Base-by-base conservation (phyloP, 306 rosid species). In the Oxytropis ochrocephala region DNA sequence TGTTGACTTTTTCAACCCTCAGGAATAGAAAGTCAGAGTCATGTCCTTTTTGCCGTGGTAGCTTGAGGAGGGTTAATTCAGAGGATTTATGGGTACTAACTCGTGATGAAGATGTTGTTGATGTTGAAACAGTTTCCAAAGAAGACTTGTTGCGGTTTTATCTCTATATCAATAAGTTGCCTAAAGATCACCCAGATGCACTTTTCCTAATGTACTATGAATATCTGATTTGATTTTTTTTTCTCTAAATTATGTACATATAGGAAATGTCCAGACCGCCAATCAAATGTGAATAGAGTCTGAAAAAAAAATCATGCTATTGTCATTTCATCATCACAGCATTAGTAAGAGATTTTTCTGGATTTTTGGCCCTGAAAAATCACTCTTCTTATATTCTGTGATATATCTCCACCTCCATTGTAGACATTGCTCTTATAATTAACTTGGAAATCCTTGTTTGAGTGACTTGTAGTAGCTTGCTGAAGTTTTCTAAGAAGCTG, bases 61-160 rank as follows among this genome's bases (percentile, higher is more conserved):
- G 86, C 78, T 72, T 94, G 57, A 90, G 91, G 89, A 85, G 99
- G 80, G 99, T 94, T 38, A 88, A 88, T 73, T 94, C 97, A 0
- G 91, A 94, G 69, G 99, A 94, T 81, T 82, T 94, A 29, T 94
- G 99, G 99, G 99, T 94, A 57, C 87, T 94, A 39, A 91, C 99
- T 1, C 80, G 97, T 32, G 75, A 83, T 33, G 95, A 94, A 10
- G 99, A 94, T 21, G 96, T 94, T 59, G 96, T 94, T 10, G 99
- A 94, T 69, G 54, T 88, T 3, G 96, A 91, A 83, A 91, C 95
- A 5, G 92, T 87, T 58, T 85, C 95, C 4, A 81, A 79, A 77
- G 97, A 94, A 71, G 98, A 94, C 58, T 68, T 91, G 71, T 76
- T 86, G 73, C 86, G 88, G 0, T 94, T 94, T 83, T 89, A 88